Base-by-base conservation (phyloP, 2,329 filamentous ascomycete species). In the Alternaria alternata region DNA sequence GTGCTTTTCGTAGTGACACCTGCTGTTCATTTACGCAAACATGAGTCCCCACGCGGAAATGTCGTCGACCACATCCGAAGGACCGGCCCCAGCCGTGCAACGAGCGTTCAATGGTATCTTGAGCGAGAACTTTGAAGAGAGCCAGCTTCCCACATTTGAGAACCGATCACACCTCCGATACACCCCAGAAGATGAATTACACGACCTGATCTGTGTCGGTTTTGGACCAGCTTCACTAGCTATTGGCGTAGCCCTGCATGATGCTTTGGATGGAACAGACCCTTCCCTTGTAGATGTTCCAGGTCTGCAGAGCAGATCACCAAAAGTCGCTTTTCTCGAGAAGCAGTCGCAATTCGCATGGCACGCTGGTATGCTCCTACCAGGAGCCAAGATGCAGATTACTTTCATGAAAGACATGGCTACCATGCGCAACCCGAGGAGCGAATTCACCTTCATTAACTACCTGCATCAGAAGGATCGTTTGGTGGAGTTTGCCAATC, bases 321-420 rank as follows among this genome's bases (percentile, higher is more conserved):
- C 92, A 48, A 93, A 91, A 75, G 89, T 96, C 4, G 86, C 92
- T 44, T 98, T 97, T 79, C 81, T 98, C 24, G 94, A 98, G 82
- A 91, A 91, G 78, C 94, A 98, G 80, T 74, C 83, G 32, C 82
- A 85, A 48, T 98, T 98, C 75, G 88, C 91, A 59, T 98, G 94
- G 94, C 94, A 98, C 79, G 89, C 93, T 0, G 94, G 94, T 61
- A 98, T 98, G 94, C 88, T 97, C 60, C 86, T 98, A 3, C 92
- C 93, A 0, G 94, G 93, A 5, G 92, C 94, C 53, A 93, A 91
- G 81, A 98, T 98, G 94, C 94, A 98, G 77, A 98, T 98, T 70
- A 96, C 92, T 9, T 98, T 97, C 82, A 86, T 98, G 81, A 98
- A 98, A 82, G 94, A 98, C 76, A 87, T 98, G 78, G 94, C 94